Evolutionary conservation across 1,139 yeast genomes (phyloP).

Genomic region (Eremothecium cymbalariae): DNA sequence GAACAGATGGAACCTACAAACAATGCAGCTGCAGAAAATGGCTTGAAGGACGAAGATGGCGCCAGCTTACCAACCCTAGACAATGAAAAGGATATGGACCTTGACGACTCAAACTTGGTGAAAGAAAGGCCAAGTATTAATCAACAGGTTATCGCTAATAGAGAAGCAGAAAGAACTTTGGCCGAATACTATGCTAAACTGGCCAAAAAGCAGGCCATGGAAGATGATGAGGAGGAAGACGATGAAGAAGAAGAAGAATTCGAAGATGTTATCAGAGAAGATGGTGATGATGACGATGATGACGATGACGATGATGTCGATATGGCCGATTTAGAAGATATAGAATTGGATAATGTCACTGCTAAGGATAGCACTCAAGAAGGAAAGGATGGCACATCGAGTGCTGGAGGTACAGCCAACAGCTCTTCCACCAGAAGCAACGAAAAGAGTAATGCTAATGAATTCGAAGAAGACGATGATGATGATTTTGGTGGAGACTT

Average conservation of each 20-base stretch:
- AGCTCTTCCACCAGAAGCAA: constrained; percentile 24
- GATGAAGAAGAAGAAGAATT: constrained; percentile 34
- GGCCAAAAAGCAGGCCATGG: constrained; percentile 46
- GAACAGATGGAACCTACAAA: constrained; percentile 11
- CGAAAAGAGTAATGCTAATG: constrained; percentile 41
- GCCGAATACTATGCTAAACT: constrained; percentile 53
- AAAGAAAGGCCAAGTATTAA: background rate
- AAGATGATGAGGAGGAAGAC: constrained; percentile 41
- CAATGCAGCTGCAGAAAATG: constrained; percentile 10
- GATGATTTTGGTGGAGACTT: constrained; percentile 30
- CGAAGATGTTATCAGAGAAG: constrained; percentile 16
- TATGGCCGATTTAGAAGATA: constrained; percentile 35
- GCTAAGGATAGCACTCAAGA: constrained; percentile 17
- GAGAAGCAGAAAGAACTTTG: constrained; percentile 51
- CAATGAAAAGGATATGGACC: constrained; percentile 8
- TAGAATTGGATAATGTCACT: constrained; percentile 68
- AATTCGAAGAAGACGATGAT: constrained; percentile 32
- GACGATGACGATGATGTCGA: constrained; percentile 39
- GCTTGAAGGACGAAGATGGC: background rate
- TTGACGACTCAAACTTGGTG: constrained; percentile 2
- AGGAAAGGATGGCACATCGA: background rate
- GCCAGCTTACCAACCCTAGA: constrained; percentile 1
- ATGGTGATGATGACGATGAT: constrained; percentile 39
- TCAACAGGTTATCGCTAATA: constrained; percentile 34
- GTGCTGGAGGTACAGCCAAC: constrained; percentile 9